Evolutionary conservation across 1,139 yeast species (phyloP).

Genomic region (Keqinozyma sinolaborantium): DNA sequence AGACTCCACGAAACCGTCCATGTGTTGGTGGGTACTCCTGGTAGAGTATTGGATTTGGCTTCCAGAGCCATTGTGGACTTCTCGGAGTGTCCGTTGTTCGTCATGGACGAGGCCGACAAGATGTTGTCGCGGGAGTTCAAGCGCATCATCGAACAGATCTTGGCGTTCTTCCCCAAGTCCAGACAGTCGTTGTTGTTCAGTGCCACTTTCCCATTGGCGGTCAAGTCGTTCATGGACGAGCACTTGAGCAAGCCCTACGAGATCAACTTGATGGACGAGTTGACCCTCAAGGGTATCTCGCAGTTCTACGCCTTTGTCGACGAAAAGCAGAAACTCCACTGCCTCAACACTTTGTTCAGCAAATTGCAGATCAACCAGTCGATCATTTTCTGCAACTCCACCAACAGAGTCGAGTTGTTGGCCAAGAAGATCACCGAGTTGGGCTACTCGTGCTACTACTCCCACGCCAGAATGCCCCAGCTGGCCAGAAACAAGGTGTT

Average conservation of each 20-base stretch:
- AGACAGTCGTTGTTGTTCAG: constrained; percentile 89
- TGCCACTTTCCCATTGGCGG: constrained; percentile 95
- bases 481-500: constrained; percentile 95
- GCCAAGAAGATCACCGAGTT: constrained; percentile 95
- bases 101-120: constrained; percentile 99
- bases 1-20: constrained; percentile 92
- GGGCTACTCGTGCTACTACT: constrained; percentile 94
- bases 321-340: constrained; percentile 92
- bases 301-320: constrained; percentile 98
- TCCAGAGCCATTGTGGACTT: constrained; percentile 84
- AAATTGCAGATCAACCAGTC: constrained; percentile 95
- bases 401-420: constrained; percentile 90
- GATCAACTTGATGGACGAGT: constrained; percentile 95
- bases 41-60: constrained; percentile 93
- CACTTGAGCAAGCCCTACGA: constrained; percentile 92
- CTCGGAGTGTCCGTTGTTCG: constrained; percentile 81
- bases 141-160: constrained; percentile 81
- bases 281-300: constrained; percentile 92
- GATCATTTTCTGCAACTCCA: constrained; percentile 93
- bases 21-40: constrained; percentile 91
- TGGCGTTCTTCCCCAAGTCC: constrained; percentile 72
- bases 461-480: constrained; percentile 98
- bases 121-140: constrained; percentile 91
- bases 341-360: constrained; percentile 90
- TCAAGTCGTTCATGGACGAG: constrained; percentile 87